These are phyloP conservation scores for Penicillium italicum DNA, from an alignment of 2,329 filamentous ascomycete genomes.

Conservation along the genomic window DNA sequence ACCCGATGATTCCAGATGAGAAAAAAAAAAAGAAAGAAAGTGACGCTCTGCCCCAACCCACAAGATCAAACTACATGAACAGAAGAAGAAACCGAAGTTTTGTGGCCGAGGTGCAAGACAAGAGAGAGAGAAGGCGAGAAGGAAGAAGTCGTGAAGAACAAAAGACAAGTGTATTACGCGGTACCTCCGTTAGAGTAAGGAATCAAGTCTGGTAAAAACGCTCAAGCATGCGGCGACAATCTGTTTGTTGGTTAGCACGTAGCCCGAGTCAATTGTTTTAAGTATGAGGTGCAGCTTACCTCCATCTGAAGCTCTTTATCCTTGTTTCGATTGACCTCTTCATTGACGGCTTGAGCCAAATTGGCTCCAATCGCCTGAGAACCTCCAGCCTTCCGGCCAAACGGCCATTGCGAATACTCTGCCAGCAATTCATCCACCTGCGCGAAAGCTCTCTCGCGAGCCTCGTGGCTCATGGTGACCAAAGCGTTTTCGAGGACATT, in stretches of 20 bases:
- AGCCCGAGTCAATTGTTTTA: neutral
- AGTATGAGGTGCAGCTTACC: slow-evolving; percentile 52
- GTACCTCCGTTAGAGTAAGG: slow-evolving; percentile 63
- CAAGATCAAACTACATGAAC: slow-evolving; percentile 30
- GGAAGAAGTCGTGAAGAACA: slow-evolving; percentile 16
- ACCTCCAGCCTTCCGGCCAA: slow-evolving; percentile 73
- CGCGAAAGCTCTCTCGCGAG: slow-evolving; percentile 88
- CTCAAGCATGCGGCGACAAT: slow-evolving; percentile 91
- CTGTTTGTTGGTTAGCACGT: slow-evolving; percentile 37
- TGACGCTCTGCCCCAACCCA: slow-evolving; percentile 24
- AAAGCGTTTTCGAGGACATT: slow-evolving; percentile 98
- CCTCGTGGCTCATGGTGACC: slow-evolving; percentile 87
- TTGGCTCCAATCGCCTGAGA: slow-evolving; percentile 87
- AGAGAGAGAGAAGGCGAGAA: too few relatives aligned
- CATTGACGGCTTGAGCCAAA: slow-evolving; percentile 76
- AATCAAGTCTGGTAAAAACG: slow-evolving; percentile 96
- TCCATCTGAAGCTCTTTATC: slow-evolving; percentile 96
- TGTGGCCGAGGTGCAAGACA: neutral
- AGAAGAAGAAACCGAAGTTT: slow-evolving; percentile 14
- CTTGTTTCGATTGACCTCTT: slow-evolving; percentile 81
- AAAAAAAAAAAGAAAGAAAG: neutral
- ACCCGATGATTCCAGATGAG: slow-evolving; percentile 20
- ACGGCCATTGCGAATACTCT: slow-evolving; percentile 97
- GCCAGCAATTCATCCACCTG: slow-evolving; percentile 94
- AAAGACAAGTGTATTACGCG: slow-evolving; percentile 25